phyloP scores from a whole-genome alignment of 345 rosid genomes.

The Hevea brasiliensis region DNA sequence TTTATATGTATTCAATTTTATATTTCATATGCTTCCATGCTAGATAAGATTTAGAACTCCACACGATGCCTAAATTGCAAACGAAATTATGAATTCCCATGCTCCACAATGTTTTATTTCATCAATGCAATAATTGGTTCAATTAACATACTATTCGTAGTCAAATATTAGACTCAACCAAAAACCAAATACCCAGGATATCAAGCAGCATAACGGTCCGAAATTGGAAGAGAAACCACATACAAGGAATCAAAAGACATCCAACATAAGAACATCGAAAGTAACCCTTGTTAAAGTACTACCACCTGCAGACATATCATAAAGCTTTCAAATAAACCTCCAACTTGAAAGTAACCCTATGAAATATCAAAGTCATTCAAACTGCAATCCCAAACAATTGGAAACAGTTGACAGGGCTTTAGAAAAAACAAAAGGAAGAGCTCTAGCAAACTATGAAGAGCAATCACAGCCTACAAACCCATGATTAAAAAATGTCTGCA shows the following conservation, averaged over 20 bases:
- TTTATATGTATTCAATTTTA: too few species aligned
- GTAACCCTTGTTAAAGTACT: background rate
- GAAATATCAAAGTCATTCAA: conserved; percentile 1
- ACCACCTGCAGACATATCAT: background rate
- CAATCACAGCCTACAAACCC: conserved; percentile 17
- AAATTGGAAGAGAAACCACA: background rate
- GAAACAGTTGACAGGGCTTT: conserved; percentile 13
- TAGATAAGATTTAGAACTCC: too few species aligned
- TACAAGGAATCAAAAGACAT: background rate
- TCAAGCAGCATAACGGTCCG: background rate
- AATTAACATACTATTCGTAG: too few species aligned
- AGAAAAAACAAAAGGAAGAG: conserved; percentile 3
- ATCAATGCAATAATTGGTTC: background rate
- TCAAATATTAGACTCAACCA: too few species aligned
- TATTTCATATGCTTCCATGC: too few species aligned
- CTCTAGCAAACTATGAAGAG: conserved; percentile 9
- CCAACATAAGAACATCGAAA: background rate
- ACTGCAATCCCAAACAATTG: conserved; percentile 5
- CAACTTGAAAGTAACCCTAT: conserved; percentile 7
- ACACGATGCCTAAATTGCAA: too few species aligned
- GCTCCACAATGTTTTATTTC: too few species aligned
- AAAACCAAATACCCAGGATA: background rate
- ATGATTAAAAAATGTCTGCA: conserved; percentile 1
- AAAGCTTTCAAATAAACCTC: conserved; percentile 7
- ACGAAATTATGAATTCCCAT: too few species aligned